Evolutionary conservation across 768 basidiomycete species (phyloP).

Genomic region (Mycena capillaripes): DNA sequence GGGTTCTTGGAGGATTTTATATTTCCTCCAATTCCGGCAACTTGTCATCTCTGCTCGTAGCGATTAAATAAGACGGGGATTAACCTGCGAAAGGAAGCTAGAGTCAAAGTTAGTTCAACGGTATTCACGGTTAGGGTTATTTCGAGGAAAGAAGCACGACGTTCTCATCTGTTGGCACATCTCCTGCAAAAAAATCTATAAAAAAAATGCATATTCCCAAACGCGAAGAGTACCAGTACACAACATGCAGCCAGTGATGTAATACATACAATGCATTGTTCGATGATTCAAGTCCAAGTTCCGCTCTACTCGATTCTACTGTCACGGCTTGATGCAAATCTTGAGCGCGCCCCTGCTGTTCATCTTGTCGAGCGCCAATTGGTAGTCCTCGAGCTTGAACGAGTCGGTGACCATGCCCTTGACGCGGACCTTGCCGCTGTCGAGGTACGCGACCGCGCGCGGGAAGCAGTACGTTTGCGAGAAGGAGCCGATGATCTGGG

Average conservation of each 20-base stretch:
- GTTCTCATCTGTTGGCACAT: too few species aligned
- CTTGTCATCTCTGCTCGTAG: too few species aligned
- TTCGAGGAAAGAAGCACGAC: too few species aligned
- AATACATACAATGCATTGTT: neutral
- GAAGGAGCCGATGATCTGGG: conserved; percentile 90
- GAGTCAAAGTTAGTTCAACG: neutral
- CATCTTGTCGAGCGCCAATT: conserved; percentile 69
- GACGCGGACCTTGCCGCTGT: conserved; percentile 85
- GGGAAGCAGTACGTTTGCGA: conserved; percentile 94
- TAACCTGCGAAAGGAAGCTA: neutral
- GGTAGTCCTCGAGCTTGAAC: conserved; percentile 59
- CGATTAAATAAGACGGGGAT: too few species aligned
- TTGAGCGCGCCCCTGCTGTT: conserved; percentile 55
- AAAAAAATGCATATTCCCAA: neutral
- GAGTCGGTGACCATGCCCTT: conserved; percentile 77
- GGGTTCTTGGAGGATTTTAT: too few species aligned
- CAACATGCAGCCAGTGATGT: neutral
- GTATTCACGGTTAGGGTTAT: neutral
- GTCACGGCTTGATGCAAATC: conserved; percentile 67
- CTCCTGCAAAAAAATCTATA: neutral
- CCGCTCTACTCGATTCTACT: neutral
- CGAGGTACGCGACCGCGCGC: conserved; percentile 91
- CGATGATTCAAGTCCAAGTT: too few species aligned
- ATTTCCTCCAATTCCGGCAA: too few species aligned
- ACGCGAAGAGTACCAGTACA: neutral